These are phyloP conservation scores for Hevea brasiliensis DNA, from an alignment of 345 rosid species.

Conservation along the genomic window DNA sequence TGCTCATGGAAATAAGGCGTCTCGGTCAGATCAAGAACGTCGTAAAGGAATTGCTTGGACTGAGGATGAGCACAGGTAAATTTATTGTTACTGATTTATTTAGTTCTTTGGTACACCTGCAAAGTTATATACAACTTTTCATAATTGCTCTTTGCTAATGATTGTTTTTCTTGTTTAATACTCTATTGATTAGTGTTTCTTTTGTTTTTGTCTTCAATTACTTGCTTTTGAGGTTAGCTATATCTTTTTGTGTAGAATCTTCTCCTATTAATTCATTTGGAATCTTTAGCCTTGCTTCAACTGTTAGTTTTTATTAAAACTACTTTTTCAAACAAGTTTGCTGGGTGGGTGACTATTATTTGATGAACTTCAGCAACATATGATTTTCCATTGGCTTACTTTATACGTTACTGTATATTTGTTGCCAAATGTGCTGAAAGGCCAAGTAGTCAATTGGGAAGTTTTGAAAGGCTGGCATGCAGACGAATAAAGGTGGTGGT, in stretches of 20 bases:
- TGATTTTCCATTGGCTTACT: neutral
- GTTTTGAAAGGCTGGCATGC: too few species aligned
- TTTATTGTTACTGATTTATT: neutral
- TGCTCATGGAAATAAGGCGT: constrained; percentile 69
- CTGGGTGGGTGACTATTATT: neutral
- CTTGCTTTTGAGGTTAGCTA: neutral
- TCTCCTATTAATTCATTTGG: neutral
- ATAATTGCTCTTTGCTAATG: neutral
- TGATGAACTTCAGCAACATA: neutral
- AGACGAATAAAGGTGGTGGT: too few species aligned
- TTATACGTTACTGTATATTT: neutral
- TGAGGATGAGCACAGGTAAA: constrained; percentile 75
- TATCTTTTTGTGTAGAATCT: neutral
- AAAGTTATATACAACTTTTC: neutral
- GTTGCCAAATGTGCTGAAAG: too few species aligned
- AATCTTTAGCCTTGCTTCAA: neutral
- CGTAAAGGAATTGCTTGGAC: constrained; percentile 99
- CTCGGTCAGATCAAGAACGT: constrained; percentile 89
- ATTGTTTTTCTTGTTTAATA: neutral
- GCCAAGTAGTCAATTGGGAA: too few species aligned
- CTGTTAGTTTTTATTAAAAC: too few species aligned
- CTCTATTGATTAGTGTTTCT: neutral
- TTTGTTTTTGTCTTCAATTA: neutral
- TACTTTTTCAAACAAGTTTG: too few species aligned
- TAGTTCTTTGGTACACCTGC: neutral